These are phyloP conservation scores for Capsicum pubescens DNA, from an alignment of 257 asterid genomes.

Conservation along the genomic window DNA sequence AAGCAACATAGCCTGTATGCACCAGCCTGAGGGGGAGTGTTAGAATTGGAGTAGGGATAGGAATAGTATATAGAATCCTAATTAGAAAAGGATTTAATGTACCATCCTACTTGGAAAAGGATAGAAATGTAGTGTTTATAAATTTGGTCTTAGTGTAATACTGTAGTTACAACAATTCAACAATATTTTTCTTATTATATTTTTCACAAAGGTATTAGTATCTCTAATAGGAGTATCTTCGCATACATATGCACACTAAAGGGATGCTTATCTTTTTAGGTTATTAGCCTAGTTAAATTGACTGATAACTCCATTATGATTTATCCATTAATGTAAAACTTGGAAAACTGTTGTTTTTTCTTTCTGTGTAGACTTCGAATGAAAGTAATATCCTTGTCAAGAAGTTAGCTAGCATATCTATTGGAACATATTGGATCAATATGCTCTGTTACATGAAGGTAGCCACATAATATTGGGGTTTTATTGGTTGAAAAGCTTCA, in stretches of 20 bases:
- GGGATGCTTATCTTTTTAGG: not conserved
- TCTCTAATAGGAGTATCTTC: slow-evolving; percentile 20
- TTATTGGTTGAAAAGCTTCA: slow-evolving; percentile 13
- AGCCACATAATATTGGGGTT: not conserved
- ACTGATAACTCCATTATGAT: not conserved
- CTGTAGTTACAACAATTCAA: too few relatives aligned
- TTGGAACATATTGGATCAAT: slow-evolving; percentile 6
- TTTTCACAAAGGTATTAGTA: not conserved
- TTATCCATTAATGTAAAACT: slow-evolving; percentile 9
- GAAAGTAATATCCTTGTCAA: slow-evolving; percentile 15
- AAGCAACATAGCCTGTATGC: too few relatives aligned
- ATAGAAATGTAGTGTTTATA: too few relatives aligned
- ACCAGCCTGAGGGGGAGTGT: too few relatives aligned
- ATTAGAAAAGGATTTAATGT: too few relatives aligned
- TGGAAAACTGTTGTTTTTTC: not conserved
- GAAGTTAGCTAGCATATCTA: slow-evolving; percentile 17
- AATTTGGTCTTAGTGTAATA: too few relatives aligned
- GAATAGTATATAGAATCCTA: too few relatives aligned
- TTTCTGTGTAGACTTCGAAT: not conserved
- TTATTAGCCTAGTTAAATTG: not conserved
- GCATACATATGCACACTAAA: slow-evolving; percentile 17
- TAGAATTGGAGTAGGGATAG: too few relatives aligned
- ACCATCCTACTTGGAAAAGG: too few relatives aligned
- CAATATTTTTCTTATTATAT: too few relatives aligned
- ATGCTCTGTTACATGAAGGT: not conserved